Evolutionary conservation across 306 rosid genomes (phyloP).

Genomic region (Sechiopsis laciniata): DNA sequence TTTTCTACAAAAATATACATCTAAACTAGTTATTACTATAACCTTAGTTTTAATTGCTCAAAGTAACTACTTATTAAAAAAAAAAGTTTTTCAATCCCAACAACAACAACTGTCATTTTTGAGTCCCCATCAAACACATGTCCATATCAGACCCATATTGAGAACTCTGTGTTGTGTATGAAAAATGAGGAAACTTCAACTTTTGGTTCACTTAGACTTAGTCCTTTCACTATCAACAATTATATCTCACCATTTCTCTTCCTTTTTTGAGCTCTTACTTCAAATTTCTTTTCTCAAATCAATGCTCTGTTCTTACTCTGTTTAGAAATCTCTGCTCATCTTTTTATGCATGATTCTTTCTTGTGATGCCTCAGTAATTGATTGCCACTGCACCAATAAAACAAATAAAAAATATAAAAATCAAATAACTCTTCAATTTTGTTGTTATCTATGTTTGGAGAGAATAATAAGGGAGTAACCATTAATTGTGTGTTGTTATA

Average conservation of each 20-base stretch:
- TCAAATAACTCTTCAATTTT: too few species aligned
- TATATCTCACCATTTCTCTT: background rate
- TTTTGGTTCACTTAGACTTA: background rate
- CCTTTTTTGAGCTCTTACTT: background rate
- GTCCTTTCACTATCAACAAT: constrained; percentile 11
- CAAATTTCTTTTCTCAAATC: background rate
- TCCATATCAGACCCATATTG: background rate
- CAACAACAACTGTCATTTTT: background rate
- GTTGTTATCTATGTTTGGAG: too few species aligned
- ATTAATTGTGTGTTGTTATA: too few species aligned
- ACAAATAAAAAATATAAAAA: background rate
- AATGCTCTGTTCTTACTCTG: constrained; percentile 17
- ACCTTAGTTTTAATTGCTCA: too few species aligned
- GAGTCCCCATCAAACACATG: background rate
- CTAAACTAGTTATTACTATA: too few species aligned
- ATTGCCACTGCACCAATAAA: background rate
- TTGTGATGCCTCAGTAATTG: background rate
- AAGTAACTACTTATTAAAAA: too few species aligned
- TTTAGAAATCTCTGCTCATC: constrained; percentile 1
- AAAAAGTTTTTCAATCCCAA: too few species aligned
- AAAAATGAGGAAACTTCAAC: background rate
- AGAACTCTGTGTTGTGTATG: background rate
- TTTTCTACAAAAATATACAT: too few species aligned
- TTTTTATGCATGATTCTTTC: background rate
- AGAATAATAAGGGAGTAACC: too few species aligned